A percentile compares a stretch with the other conserved stretches of the same genome.
These are phyloP conservation scores for Kwoniella shivajii DNA, from an alignment of 1,284 basidiomycete species.

Conservation along the genomic window DNA sequence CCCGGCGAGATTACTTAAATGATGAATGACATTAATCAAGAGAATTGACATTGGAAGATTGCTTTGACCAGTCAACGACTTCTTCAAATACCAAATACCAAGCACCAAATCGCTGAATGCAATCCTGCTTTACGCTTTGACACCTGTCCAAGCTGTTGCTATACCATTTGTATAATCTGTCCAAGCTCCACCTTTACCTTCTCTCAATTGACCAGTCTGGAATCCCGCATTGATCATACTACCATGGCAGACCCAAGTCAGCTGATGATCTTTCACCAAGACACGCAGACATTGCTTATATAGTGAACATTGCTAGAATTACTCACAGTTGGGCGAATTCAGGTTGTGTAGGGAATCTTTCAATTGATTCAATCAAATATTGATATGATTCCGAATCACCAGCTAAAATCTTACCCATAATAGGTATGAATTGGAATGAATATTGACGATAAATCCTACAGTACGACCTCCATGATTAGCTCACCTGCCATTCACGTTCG, in stretches of 20 bases:
- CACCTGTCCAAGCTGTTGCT: conserved; percentile 79
- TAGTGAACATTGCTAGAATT: background rate
- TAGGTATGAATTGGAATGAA: conserved; percentile 93
- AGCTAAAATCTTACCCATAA: conserved; percentile 92
- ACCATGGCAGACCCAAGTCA: background rate
- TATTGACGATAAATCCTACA: conserved; percentile 90
- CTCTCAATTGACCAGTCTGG: conserved; percentile 66
- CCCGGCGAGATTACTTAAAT: too few relatives aligned
- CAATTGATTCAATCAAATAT: conserved; percentile 97
- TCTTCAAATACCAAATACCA: too few relatives aligned
- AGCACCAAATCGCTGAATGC: background rate
- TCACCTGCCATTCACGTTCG: too few relatives aligned
- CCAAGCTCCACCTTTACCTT: conserved; percentile 86
- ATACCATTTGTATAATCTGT: conserved; percentile 82
- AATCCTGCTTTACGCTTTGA: conserved; percentile 59
- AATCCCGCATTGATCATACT: conserved; percentile 79
- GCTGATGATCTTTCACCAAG: background rate
- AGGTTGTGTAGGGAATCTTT: conserved; percentile 85
- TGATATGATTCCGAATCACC: conserved; percentile 95
- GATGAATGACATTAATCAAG: too few relatives aligned
- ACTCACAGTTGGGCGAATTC: conserved; percentile 82
- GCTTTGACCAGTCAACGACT: too few relatives aligned
- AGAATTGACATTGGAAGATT: too few relatives aligned
- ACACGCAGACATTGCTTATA: background rate
- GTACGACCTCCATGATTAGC: too few relatives aligned